A percentile compares a stretch with the other conserved stretches of the same genome.
These are phyloP conservation scores for Leccinum fallax DNA, from an alignment of 1,284 basidiomycete genomes.

Conservation along the genomic window DNA sequence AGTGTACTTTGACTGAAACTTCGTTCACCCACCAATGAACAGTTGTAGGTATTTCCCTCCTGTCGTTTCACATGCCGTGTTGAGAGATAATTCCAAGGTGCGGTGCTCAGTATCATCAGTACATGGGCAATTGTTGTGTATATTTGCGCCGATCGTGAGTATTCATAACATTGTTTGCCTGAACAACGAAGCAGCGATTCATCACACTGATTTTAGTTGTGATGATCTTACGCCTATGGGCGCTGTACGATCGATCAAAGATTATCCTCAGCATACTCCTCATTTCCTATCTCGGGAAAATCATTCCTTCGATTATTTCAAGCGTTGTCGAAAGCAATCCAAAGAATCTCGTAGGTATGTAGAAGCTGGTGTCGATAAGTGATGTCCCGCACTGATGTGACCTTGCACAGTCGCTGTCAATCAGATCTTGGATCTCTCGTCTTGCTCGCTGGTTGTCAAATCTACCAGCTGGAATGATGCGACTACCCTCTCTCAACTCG, in stretches of 20 bases:
- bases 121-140: neutral
- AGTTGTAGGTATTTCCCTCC: neutral
- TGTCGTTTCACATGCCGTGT: neutral
- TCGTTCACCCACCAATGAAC: neutral
- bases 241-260: neutral
- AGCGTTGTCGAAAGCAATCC: neutral
- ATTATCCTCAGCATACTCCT: neutral
- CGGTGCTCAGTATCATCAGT: neutral
- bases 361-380: neutral
- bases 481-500: too few species aligned
- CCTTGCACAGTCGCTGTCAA: neutral
- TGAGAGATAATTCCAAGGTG: neutral
- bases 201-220: neutral
- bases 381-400: neutral
- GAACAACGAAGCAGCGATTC: neutral
- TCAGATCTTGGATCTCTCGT: neutral
- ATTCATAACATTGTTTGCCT: neutral
- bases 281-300: neutral
- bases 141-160: neutral
- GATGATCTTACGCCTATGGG: neutral
- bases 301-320: neutral
- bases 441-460: neutral
- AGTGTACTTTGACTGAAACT: neutral
- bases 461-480: too few species aligned
- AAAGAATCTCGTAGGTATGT: neutral